phyloP scores from a whole-genome alignment of 2,329 filamentous ascomycete species.

The Diaporthe australafricana region DNA sequence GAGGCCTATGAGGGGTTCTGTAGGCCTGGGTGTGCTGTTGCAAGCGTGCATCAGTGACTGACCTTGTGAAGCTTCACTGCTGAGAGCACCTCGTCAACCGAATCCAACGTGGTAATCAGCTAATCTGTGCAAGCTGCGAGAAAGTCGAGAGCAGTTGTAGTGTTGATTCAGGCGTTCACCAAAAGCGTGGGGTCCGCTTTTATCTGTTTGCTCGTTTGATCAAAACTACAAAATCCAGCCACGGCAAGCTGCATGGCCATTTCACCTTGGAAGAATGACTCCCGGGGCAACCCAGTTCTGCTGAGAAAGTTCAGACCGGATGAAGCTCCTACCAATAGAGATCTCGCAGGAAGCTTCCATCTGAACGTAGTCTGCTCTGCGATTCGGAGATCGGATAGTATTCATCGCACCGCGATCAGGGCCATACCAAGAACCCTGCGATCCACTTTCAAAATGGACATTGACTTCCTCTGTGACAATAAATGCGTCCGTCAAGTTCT shows the following conservation, averaged over 20 bases:
- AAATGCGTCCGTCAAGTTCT: constrained; percentile 3
- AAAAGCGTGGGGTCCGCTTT: background rate
- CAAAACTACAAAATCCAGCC: background rate
- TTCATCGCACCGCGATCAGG: background rate
- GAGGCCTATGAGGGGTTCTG: too few relatives aligned
- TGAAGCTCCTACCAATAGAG: background rate
- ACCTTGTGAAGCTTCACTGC: background rate
- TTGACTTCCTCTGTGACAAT: background rate
- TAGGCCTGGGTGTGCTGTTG: background rate
- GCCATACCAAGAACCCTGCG: background rate
- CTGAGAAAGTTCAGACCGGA: background rate
- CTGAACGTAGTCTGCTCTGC: background rate
- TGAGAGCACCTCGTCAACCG: background rate
- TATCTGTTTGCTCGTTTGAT: background rate
- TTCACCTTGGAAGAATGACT: background rate
- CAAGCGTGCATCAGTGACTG: background rate
- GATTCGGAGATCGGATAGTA: background rate
- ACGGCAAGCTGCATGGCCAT: constrained; percentile 14
- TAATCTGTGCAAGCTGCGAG: background rate
- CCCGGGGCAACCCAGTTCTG: background rate
- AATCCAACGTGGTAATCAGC: background rate
- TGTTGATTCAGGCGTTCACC: background rate
- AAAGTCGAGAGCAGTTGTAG: background rate
- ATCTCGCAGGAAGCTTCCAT: background rate
- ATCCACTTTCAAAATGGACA: constrained; percentile 11